Percentiles rank a stretch among this genome's conserved stretches.
Evolutionary conservation across 1,284 basidiomycete species (phyloP).

Genomic region (Boletus sp.): DNA sequence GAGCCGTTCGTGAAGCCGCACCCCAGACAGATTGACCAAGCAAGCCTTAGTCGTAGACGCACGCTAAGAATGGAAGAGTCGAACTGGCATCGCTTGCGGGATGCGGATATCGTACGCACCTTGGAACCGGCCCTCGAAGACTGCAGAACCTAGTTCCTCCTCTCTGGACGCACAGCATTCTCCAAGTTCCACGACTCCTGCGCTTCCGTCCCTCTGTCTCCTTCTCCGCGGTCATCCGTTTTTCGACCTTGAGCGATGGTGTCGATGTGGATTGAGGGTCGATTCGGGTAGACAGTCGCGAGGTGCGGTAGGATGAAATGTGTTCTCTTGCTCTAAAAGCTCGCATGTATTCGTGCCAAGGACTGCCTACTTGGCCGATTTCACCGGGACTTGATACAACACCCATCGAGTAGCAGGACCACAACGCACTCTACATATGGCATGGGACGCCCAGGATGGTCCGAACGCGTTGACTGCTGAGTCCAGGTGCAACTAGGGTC

Average conservation of each 20-base stretch:
- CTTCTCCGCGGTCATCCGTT: conserved; percentile 62
- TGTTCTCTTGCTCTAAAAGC: conserved; percentile 76
- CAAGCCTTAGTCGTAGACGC: conserved; percentile 55
- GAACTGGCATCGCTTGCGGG: conserved; percentile 11
- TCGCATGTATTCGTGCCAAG: too few species aligned
- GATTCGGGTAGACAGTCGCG: conserved; percentile 81
- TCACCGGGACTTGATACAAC: too few species aligned
- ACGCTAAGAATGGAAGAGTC: conserved; percentile 36
- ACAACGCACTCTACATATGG: too few species aligned
- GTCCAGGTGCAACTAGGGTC: too few species aligned
- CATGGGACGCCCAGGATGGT: too few species aligned
- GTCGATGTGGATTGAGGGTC: conserved; percentile 71
- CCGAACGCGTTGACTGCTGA: too few species aligned
- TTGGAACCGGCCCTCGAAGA: conserved; percentile 72
- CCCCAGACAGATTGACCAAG: conserved; percentile 72
- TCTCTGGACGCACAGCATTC: conserved; percentile 79
- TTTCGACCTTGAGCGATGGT: conserved; percentile 69
- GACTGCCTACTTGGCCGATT: too few species aligned
- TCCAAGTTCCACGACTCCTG: conserved; percentile 77
- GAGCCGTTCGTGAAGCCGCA: conserved; percentile 65
- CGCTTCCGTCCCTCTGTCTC: conserved; percentile 60
- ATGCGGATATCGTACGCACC: conserved; percentile 33
- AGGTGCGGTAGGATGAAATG: conserved; percentile 83
- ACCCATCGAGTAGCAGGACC: too few species aligned
- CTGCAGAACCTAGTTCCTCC: conserved; percentile 60